Evolutionary conservation across 2,329 filamentous ascomycete genomes (phyloP).

Genomic region (Cercospora brassicicola): DNA sequence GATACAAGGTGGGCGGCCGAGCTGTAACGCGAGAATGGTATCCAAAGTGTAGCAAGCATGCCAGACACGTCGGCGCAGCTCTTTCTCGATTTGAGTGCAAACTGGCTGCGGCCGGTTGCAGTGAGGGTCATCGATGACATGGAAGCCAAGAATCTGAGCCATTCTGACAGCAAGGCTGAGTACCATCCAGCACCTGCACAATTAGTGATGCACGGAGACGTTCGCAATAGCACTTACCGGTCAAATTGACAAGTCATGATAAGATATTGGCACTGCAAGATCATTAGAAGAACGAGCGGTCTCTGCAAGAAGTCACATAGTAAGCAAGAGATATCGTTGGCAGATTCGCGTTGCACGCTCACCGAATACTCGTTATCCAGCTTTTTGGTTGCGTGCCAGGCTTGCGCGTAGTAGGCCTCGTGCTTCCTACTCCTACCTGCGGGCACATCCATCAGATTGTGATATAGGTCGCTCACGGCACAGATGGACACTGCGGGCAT

Average conservation of each 20-base stretch:
- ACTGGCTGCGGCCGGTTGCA: background rate
- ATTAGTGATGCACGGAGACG: background rate
- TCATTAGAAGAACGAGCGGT: background rate
- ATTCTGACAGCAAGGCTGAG: conserved; percentile 11
- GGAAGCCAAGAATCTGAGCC: conserved; percentile 11
- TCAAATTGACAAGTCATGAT: conserved; percentile 17
- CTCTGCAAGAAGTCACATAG: background rate
- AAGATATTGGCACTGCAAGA: conserved; percentile 5
- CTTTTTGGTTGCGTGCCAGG: conserved; percentile 5
- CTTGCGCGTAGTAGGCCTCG: conserved; percentile 11
- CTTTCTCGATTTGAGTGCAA: conserved; percentile 7
- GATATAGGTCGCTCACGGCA: conserved; percentile 2
- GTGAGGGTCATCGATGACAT: conserved; percentile 5
- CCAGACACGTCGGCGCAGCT: conserved; percentile 11
- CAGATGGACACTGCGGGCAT: conserved; percentile 5
- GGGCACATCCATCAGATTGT: background rate
- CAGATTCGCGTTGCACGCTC: background rate
- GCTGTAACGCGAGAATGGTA: conserved; percentile 8
- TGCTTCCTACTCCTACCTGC: background rate
- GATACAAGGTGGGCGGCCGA: conserved; percentile 8
- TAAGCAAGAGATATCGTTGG: background rate
- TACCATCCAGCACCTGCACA: conserved; percentile 9
- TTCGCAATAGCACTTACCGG: background rate
- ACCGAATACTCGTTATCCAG: conserved; percentile 9
- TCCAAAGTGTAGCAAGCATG: conserved; percentile 13